A percentile compares a stretch with the other conserved stretches of the same genome.
phyloP scores from a whole-genome alignment of 2,329 filamentous ascomycete genomes.

The Colletotrichum cordylinicola region DNA sequence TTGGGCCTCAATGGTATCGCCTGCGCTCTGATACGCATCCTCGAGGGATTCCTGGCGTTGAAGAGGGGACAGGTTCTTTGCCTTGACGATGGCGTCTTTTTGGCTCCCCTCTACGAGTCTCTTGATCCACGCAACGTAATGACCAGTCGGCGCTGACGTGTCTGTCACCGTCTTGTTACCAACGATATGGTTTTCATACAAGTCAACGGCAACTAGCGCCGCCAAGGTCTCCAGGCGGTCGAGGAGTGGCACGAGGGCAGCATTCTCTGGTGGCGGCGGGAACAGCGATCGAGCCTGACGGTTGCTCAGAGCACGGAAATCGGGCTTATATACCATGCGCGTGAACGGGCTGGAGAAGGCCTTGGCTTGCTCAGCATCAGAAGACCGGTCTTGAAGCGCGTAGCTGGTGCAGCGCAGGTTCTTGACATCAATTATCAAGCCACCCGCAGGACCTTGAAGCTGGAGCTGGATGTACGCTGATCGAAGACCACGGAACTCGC shows the following conservation, averaged over 20 bases:
- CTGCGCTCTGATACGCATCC: not conserved
- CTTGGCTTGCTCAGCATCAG: not conserved
- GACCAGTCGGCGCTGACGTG: not conserved
- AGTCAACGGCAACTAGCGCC: not conserved
- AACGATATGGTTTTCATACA: not conserved
- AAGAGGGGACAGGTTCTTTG: not conserved
- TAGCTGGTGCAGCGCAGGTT: not conserved
- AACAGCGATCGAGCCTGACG: not conserved
- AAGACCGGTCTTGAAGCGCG: not conserved
- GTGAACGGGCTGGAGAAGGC: not conserved
- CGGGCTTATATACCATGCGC: not conserved
- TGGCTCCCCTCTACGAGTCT: not conserved
- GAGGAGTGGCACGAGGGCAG: not conserved
- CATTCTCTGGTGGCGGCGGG: not conserved
- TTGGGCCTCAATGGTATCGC: not conserved
- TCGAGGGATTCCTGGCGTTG: not conserved
- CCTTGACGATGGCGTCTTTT: not conserved
- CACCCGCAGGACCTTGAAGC: not conserved
- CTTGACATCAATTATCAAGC: not conserved
- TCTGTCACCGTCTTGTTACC: not conserved
- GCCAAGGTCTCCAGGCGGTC: not conserved
- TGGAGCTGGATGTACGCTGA: not conserved
- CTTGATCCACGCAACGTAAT: not conserved
- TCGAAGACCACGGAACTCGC: not conserved
- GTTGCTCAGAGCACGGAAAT: not conserved